Evolutionary conservation across 345 rosid genomes (phyloP).

Genomic region (Brassica rapa): DNA sequence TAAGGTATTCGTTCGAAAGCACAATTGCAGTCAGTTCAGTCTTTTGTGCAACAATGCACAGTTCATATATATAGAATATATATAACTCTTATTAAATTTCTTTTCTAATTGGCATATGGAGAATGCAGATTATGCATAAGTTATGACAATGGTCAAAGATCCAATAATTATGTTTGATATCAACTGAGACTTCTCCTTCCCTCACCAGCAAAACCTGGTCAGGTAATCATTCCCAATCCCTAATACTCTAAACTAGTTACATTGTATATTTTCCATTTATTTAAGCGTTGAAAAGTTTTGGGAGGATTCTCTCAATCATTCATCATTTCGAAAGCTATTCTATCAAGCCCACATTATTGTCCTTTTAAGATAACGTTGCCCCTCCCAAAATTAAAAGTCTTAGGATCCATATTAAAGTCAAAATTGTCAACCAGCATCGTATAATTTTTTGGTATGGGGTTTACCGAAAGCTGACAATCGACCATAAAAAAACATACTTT

Average conservation of each 20-base stretch:
- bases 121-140: neutral
- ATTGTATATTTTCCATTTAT: neutral
- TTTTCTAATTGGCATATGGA: neutral
- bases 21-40: neutral
- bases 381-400: neutral
- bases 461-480: constrained; percentile 2
- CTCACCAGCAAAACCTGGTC: constrained; percentile 1
- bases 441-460: neutral
- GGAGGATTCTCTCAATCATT: neutral
- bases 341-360: neutral
- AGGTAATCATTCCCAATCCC: neutral
- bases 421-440: neutral
- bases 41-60: neutral
- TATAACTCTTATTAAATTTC: neutral
- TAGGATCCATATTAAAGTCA: neutral
- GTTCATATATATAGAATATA: neutral
- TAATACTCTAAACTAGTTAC: neutral
- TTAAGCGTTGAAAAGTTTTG: neutral
- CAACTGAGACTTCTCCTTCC: neutral
- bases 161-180: neutral
- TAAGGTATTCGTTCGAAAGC: neutral
- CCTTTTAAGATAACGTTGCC: neutral
- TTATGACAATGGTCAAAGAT: neutral
- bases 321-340: neutral
- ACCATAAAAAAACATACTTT: neutral